Evolutionary conservation across 169 alveolate species (phyloP), one percentile per base, ranked within the genome.

Genomic region (Eimeria brunetti): DNA sequence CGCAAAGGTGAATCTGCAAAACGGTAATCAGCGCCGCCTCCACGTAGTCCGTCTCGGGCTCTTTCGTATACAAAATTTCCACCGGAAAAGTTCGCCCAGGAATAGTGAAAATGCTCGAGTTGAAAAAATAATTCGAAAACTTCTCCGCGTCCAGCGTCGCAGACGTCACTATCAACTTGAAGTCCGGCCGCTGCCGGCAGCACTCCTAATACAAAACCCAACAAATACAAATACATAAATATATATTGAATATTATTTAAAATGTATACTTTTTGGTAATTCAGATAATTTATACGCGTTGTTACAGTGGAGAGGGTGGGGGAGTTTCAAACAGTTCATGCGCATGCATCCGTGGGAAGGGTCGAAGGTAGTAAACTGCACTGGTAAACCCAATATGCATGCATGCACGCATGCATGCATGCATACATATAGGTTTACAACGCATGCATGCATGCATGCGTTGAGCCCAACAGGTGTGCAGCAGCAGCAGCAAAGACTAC

Each of bases 21-120:
- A 99, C 99, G 16, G 99, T 99, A 60, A 98, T 97, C 73, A 99
- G 96, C 22, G 99, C 98, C 6, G 99, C 99, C 92, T 99, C 99
- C 73, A 99, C 97, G 96, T 99, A 99, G 96, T 99, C 99, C 76
- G 98, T 98, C 97, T 99, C 99, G 8, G 99, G 99, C 85, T 99
- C 99, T 95, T 98, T 99, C 8, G 99, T 97, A 96, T 98, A 99
- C 60, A 97, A 75, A 6, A 97, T 96, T 96, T 99, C 99, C 18
- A 99, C 99, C 7, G 99, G 99, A 96, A 98, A 99, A 41, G 99
- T 99, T 78, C 99, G 97, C 67, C 99, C 99, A 0, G 99, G 99
- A 84, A 99, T 99, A 78, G 99, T 98, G 97, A 99, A 99, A 60
- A 99, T 99, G 46, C 99, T 99, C 18, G 99, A 98, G 93, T 99